Base-by-base conservation (phyloP, 2,329 filamentous ascomycete genomes). In the Cladosporium colombiae region DNA sequence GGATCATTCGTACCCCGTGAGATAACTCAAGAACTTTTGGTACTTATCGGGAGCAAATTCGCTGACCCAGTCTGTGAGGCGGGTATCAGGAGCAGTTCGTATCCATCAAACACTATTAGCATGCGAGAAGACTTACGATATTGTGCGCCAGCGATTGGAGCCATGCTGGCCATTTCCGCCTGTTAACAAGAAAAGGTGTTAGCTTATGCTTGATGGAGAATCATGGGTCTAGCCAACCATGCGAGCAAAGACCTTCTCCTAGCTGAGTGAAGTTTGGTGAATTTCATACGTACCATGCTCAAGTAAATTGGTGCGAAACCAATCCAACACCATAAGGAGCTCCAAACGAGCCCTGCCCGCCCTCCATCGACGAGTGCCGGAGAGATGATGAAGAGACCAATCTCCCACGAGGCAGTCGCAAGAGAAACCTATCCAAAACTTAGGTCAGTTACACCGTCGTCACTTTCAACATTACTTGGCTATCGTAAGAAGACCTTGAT, bases 111-210 rank as follows among this genome's bases (percentile, higher is more conserved):
- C 10, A 23, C 7, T 21, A 5, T 46, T 23, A 10, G n/a, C 0
- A 11, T 3, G 40, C n/a, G 3, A 53, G 50, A n/a, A 29, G 16
- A 29, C 62, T 53, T 49, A 53, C 66, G 65, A 31, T 69, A 74
- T 53, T 74, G 70, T 25, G 72, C 75, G 23, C 75, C 75, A 27
- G 71, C 69, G 18, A 72, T 77, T 0, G 75, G 73, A 8, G 73
- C 73, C 25, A 61, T 61, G 14, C 35, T 46, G 5, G 58, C 35
- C 70, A 61, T 61, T 33, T 61, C 58, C 1, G 53, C 50, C 50
- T 53, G 25, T 4, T 16, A 1, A 31, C 1, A 3, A 11, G 6
- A 18, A 8, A 1, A 10, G 1, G 2, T 8, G 16, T 53, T 11
- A 53, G 27, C 11, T 53, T 13, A 16, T 27, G 21, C 5, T 53